A percentile compares a stretch with the other conserved stretches of the same genome.
These are phyloP conservation scores for Liquidambar formosana DNA, from an alignment of 164 flowering plant genomes.

Conservation along the genomic window DNA sequence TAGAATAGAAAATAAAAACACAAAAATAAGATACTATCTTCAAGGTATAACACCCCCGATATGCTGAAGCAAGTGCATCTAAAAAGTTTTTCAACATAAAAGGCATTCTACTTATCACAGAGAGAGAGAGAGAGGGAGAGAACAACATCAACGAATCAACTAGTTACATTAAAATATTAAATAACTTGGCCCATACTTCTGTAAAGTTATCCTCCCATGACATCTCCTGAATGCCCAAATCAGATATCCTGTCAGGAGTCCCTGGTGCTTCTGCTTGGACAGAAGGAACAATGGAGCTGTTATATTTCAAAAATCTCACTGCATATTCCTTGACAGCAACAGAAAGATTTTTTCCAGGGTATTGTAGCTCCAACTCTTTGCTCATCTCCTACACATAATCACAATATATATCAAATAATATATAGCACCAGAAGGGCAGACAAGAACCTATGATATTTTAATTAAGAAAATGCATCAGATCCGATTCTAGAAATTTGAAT, in stretches of 20 bases:
- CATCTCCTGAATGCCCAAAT: conserved; percentile 42
- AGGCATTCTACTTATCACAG: neutral
- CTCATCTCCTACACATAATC: conserved; percentile 39
- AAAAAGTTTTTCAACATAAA: neutral
- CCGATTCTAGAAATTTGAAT: neutral
- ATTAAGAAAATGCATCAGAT: neutral
- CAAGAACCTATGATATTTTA: too few species aligned
- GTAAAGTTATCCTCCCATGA: conserved; percentile 62
- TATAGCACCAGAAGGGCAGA: neutral
- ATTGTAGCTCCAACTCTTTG: conserved; percentile 28
- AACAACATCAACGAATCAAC: neutral
- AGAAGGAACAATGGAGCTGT: conserved; percentile 29
- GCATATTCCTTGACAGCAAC: conserved; percentile 67
- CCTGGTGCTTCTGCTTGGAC: conserved; percentile 61
- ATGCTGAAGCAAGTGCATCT: neutral
- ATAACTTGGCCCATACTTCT: conserved; percentile 47
- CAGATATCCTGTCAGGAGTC: conserved; percentile 63
- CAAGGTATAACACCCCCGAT: neutral
- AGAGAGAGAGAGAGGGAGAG: conserved; percentile 3
- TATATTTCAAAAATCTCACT: conserved; percentile 63
- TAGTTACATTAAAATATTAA: neutral
- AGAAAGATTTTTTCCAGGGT: conserved; percentile 17
- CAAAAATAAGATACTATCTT: neutral
- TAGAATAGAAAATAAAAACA: neutral
- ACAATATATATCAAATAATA: conserved; percentile 7